Base-by-base conservation (phyloP, 2,329 filamentous ascomycete species). In the Paraconiothyrium sp. region DNA sequence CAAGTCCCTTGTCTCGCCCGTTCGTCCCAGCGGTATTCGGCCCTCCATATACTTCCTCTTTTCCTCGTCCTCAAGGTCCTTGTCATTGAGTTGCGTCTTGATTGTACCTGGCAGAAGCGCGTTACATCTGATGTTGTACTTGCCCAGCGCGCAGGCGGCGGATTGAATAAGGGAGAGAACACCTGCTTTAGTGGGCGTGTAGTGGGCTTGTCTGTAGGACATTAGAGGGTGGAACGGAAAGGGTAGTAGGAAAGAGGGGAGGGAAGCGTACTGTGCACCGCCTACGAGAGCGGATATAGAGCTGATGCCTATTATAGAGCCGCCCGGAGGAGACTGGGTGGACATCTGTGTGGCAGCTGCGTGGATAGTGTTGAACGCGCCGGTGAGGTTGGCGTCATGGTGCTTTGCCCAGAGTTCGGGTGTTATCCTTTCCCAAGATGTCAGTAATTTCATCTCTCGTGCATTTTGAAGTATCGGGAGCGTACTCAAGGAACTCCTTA, bases 351-450 rank as follows among this genome's bases (percentile, higher is more conserved):
- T 86, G 1, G 92, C 93, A 1, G 92, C 93, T 0, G 93, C 92
- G 82, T 97, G 93, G 24, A 91, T 90, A 39, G 92, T 86, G 81
- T 93, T 94, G 82, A 96, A 97, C n/a, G 93, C 91, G 48, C 93
- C 93, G 68, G 90, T 89, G 67, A 97, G 88, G 80, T 97, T 97
- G 54, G 92, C 94, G 41, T 86, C 83, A 44, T 96, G 83, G 2
- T 93, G 96, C 58, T 84, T 83, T 63, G 86, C 81, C 72, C 93
- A 91, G 58, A 96, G 88, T 59, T 90, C 86, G 1, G 88, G 85
- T 10, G 88, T 84, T 47, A 97, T 85, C 22, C 87, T 88, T 60
- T 16, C 11, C n/a, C 13, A 14, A 3, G 16, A 14, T 30, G 32
- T 51, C 32, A 51, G 48, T 16, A 30, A 4, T 20, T 22, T 4